Percentiles rank a stretch among this genome's conserved stretches.
These are phyloP conservation scores for Hypoxylon sp. DNA, from an alignment of 2,329 filamentous ascomycete genomes.

Conservation along the genomic window DNA sequence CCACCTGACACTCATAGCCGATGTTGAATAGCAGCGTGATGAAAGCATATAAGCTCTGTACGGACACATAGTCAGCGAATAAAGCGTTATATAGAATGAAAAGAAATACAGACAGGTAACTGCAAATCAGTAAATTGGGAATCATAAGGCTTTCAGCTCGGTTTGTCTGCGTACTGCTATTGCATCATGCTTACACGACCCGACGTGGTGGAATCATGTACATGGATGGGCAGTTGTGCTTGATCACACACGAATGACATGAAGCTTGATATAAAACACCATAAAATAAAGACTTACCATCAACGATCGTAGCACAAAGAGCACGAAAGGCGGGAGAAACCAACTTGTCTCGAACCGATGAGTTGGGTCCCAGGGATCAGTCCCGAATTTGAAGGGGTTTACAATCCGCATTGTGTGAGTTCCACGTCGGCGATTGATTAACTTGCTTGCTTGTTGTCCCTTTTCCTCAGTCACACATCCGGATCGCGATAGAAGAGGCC, in stretches of 20 bases:
- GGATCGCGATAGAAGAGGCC: background rate
- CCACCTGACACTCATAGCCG: constrained; percentile 66
- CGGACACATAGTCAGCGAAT: background rate
- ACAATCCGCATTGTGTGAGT: constrained; percentile 15
- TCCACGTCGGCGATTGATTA: background rate
- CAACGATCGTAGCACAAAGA: constrained; percentile 68
- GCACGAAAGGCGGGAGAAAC: constrained; percentile 74
- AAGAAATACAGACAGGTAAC: background rate
- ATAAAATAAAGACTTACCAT: constrained; percentile 59
- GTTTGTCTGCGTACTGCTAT: background rate
- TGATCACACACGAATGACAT: background rate
- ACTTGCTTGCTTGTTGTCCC: background rate
- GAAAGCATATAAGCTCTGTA: constrained; percentile 72
- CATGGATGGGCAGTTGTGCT: background rate
- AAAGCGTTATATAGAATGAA: background rate
- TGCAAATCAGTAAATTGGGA: background rate
- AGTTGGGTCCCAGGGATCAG: constrained; percentile 62
- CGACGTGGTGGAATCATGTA: background rate
- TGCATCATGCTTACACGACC: constrained; percentile 4
- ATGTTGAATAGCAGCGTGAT: constrained; percentile 76
- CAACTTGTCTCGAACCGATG: constrained; percentile 84
- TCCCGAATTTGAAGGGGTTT: constrained; percentile 42
- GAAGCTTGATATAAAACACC: constrained; percentile 31
- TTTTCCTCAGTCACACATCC: too few species aligned
- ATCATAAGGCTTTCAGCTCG: constrained; percentile 5